Conservation (phyloP, 2,329 filamentous ascomycete genomes). For the Stachybotrys chartarum region DNA sequence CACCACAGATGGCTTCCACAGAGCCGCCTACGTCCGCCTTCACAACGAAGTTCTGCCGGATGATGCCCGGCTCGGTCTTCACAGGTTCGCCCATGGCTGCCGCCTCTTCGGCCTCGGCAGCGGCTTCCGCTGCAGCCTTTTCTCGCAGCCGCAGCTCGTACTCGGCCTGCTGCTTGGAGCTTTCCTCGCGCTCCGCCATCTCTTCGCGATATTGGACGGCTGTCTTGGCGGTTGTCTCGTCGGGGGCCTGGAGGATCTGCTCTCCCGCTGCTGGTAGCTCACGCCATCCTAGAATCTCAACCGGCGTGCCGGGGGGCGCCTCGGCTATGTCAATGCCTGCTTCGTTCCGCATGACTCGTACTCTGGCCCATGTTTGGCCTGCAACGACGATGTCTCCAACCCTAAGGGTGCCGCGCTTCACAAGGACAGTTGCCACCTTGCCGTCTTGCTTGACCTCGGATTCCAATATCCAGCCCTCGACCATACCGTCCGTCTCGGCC, state of each 20-base stretch:
- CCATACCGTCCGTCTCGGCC: conserved; percentile 66
- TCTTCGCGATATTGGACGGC: conserved; percentile 73
- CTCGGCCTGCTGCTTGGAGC: conserved; percentile 74
- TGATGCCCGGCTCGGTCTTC: conserved; percentile 32
- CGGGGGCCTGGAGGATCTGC: conserved; percentile 73
- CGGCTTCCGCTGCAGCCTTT: conserved; percentile 32
- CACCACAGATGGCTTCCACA: conserved; percentile 79
- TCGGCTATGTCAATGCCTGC: conserved; percentile 64
- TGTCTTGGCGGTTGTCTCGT: conserved; percentile 70
- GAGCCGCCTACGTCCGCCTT: conserved; percentile 93
- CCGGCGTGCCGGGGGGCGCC: conserved; percentile 79
- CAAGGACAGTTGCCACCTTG: conserved; percentile 79
- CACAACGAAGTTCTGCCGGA: conserved; percentile 71
- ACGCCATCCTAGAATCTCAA: conserved; percentile 93
- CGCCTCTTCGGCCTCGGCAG: conserved; percentile 25
- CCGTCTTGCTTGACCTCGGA: conserved; percentile 80
- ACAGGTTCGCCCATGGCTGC: conserved; percentile 29
- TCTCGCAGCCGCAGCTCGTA: conserved; percentile 57
- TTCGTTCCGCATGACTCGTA: conserved; percentile 82
- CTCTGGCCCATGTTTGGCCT: conserved; percentile 78
- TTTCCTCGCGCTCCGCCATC: conserved; percentile 62
- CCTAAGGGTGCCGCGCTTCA: conserved; percentile 78
- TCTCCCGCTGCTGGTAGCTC: conserved; percentile 77
- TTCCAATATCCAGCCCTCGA: conserved; percentile 92
- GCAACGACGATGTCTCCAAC: conserved; percentile 80